These are phyloP conservation scores for Ogataea angusta DNA, from an alignment of 805 yeast genomes.

Conservation along the genomic window DNA sequence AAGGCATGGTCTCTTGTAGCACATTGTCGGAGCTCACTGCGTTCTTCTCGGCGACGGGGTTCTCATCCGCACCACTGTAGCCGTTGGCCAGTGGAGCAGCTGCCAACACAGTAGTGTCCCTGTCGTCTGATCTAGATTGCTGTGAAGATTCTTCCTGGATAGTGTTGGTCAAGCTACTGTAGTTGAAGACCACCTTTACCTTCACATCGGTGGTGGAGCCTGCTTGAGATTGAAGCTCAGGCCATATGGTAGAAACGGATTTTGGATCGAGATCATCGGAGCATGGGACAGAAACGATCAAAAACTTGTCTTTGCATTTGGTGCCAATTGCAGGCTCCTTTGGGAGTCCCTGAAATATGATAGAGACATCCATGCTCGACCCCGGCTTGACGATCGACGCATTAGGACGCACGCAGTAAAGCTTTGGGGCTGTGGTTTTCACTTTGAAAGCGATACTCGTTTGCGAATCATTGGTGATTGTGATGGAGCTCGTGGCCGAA, in stretches of 20 bases:
- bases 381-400: slow-evolving; percentile 81
- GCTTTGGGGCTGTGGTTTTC: slow-evolving; percentile 95
- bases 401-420: slow-evolving; percentile 94
- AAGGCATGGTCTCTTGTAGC: slow-evolving; percentile 4
- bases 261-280: slow-evolving; percentile 54
- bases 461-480: slow-evolving; percentile 52
- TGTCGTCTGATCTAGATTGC: slow-evolving; percentile 18
- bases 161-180: slow-evolving; percentile 29
- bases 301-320: slow-evolving; percentile 88
- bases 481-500: slow-evolving; percentile 62
- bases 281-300: slow-evolving; percentile 82
- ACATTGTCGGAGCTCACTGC: not conserved
- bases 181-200: slow-evolving; percentile 32
- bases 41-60: slow-evolving; percentile 2
- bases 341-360: slow-evolving; percentile 79
- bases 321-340: slow-evolving; percentile 70
- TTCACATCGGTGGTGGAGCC: slow-evolving; percentile 28
- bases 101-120: slow-evolving; percentile 14
- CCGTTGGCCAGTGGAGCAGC: slow-evolving; percentile 14
- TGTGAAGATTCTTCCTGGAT: slow-evolving; percentile 31
- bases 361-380: slow-evolving; percentile 64
- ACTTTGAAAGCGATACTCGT: slow-evolving; percentile 83
- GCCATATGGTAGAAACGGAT: slow-evolving; percentile 67
- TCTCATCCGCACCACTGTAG: slow-evolving; percentile 2
- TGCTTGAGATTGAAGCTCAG: slow-evolving; percentile 61